Percentiles rank a stretch among this genome's conserved stretches.
These are phyloP conservation scores for Fomitopsis schrenkii DNA, from an alignment of 1,284 basidiomycete genomes.

Conservation along the genomic window DNA sequence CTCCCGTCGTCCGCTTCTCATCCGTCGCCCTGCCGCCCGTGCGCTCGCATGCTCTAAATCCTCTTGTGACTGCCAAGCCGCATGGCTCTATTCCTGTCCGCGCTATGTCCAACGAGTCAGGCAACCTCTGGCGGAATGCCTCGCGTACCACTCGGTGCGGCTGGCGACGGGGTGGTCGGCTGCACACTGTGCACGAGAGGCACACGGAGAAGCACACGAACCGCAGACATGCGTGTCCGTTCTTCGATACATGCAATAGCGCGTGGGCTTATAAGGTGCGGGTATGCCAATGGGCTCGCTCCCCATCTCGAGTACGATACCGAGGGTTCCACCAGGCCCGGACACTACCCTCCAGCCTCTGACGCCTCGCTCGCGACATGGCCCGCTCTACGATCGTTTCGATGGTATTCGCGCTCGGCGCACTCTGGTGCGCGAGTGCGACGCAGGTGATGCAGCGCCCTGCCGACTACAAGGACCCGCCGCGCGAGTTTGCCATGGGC, in stretches of 20 bases:
- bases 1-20: background rate
- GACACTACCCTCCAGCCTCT: background rate
- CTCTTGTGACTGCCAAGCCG: conserved; percentile 2
- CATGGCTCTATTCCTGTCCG: background rate
- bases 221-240: too few species aligned
- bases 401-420: conserved; percentile 16
- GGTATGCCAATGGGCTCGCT: too few species aligned
- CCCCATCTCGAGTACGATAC: background rate
- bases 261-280: too few species aligned
- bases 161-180: background rate
- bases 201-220: too few species aligned
- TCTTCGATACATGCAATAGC: too few species aligned
- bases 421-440: conserved; percentile 30
- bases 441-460: conserved; percentile 59
- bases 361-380: conserved; percentile 12
- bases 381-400: conserved; percentile 14
- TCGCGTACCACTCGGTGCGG: background rate
- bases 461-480: conserved; percentile 39
- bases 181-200: background rate
- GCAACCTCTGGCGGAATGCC: background rate
- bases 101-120: background rate
- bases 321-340: background rate
- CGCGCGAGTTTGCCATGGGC: conserved; percentile 34
- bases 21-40: background rate
- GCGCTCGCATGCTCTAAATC: background rate